Percentiles rank a stretch among this genome's conserved stretches.
These are phyloP conservation scores for Calonectria honghensis DNA, from an alignment of 2,329 filamentous ascomycete genomes.

Conservation along the genomic window DNA sequence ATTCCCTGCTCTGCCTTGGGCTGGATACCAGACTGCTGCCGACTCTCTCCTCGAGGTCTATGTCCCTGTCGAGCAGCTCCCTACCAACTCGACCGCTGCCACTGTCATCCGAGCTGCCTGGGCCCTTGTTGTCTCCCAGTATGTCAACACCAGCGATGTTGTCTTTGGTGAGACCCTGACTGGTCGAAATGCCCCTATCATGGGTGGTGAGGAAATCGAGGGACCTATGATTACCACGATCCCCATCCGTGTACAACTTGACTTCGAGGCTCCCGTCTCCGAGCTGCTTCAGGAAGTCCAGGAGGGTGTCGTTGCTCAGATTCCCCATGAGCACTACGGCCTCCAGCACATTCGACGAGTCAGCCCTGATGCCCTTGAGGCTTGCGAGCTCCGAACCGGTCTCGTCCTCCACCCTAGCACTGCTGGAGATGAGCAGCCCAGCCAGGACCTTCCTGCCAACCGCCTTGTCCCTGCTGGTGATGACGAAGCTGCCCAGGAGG, in stretches of 20 bases:
- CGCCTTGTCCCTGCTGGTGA: constrained; percentile 74
- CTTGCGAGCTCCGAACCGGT: constrained; percentile 74
- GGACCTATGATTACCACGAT: constrained; percentile 77
- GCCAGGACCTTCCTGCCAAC: constrained; percentile 65
- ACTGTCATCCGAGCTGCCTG: constrained; percentile 76
- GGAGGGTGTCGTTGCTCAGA: constrained; percentile 72
- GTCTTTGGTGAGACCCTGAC: constrained; percentile 77
- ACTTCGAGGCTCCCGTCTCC: constrained; percentile 63
- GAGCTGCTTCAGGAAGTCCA: constrained; percentile 76
- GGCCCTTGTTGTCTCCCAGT: constrained; percentile 73
- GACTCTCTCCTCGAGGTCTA: constrained; percentile 73
- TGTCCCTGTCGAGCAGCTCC: constrained; percentile 61
- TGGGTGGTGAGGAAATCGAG: constrained; percentile 72
- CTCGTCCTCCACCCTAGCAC: constrained; percentile 69
- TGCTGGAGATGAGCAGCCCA: constrained; percentile 43
- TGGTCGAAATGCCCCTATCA: constrained; percentile 70
- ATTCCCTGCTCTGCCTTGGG: constrained; percentile 68
- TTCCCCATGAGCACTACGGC: constrained; percentile 79
- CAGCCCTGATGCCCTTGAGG: constrained; percentile 65
- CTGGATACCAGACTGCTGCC: constrained; percentile 69
- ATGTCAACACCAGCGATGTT: constrained; percentile 71
- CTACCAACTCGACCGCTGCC: constrained; percentile 69
- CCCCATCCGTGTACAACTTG: constrained; percentile 71
- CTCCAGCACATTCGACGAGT: constrained; percentile 76
- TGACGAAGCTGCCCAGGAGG: constrained; percentile 6